Base-by-base conservation (phyloP, 192 early-diverging fungal genomes). In the Borealophlyctis nickersoniae region DNA sequence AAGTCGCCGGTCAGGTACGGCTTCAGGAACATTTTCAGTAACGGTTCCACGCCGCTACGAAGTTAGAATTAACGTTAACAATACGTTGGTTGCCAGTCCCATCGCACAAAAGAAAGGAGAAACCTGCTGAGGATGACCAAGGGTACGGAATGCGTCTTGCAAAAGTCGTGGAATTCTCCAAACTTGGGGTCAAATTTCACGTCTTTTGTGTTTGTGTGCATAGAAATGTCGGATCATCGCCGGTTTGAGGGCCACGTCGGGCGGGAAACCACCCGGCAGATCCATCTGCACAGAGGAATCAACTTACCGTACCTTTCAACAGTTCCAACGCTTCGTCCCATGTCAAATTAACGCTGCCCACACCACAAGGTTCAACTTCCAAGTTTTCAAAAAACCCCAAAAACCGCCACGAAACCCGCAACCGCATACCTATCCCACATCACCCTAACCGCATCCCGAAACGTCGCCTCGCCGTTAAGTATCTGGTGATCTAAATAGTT, bases 141-240 rank as follows among this genome's bases (percentile, higher is more conserved):
- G 16, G 90, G 84, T 23, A 88, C 76, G 5, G 70, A 32, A 16
- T 85, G 68, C 26, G 64, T 49, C 11, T 71, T 49, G 30, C 78
- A 79, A 36, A 77, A 84, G 7, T 78, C 64, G 60, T 81, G 79
- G 63, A 89, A 84, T 0, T 50, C 53, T 4, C 64, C 54, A 65
- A 92, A 89, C 2, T 79, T 74, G 23, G 87, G 80, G 56, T 90
- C 88, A 13, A 88, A 54, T n/a, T 76, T 19, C 19, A 86, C 80
- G 45, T 83, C 74, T 77, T 24, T 28, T 54, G 24, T 28, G 24
- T 53, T 5, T 23, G 60, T 27, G 36, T 24, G 36, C 14, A 36
- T 39, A 29, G 16, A 52, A 7, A 52, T 4, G 16, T n/a, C 22
- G 16, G 3, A 67, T 52, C 27, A 67, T 22, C n/a, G n/a, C 60